Conservation (phyloP, 78 protist genomes). For the Dictyostelium citrinum region DNA sequence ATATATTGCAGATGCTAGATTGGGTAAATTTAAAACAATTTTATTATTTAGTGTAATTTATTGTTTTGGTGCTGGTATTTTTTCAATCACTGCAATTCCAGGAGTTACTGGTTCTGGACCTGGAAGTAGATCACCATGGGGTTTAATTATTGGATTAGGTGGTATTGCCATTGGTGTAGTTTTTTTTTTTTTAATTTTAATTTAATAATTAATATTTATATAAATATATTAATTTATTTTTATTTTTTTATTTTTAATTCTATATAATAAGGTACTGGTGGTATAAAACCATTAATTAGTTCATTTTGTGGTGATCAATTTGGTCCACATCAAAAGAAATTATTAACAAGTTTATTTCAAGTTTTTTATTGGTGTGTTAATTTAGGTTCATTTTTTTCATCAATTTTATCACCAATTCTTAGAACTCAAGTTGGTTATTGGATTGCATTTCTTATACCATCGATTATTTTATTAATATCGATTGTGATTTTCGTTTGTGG, state of each 20-base stretch:
- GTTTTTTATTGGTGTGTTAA: slow-evolving; percentile 85
- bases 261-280: slow-evolving; percentile 88
- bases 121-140: slow-evolving; percentile 50
- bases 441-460: slow-evolving; percentile 86
- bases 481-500: slow-evolving; percentile 68
- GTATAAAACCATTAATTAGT: slow-evolving; percentile 76
- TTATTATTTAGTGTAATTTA: slow-evolving; percentile 60
- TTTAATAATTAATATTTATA: no score
- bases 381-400: slow-evolving; percentile 81
- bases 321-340: slow-evolving; percentile 16
- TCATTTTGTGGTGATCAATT: slow-evolving; percentile 90
- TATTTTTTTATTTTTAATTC: no score
- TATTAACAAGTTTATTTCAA: slow-evolving; percentile 63
- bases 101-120: slow-evolving; percentile 79
- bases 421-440: slow-evolving; percentile 65
- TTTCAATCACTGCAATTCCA: slow-evolving; percentile 79
- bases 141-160: slow-evolving; percentile 51
- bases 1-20: slow-evolving; percentile 59
- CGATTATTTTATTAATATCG: slow-evolving; percentile 50
- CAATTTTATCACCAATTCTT: slow-evolving; percentile 81
- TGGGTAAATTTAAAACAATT: slow-evolving; percentile 79
- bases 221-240: no score
- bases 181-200: neutral
- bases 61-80: slow-evolving; percentile 42
- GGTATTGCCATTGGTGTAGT: slow-evolving; percentile 50